phyloP scores from a whole-genome alignment of 345 rosid genomes.

The Clausena lansium region DNA sequence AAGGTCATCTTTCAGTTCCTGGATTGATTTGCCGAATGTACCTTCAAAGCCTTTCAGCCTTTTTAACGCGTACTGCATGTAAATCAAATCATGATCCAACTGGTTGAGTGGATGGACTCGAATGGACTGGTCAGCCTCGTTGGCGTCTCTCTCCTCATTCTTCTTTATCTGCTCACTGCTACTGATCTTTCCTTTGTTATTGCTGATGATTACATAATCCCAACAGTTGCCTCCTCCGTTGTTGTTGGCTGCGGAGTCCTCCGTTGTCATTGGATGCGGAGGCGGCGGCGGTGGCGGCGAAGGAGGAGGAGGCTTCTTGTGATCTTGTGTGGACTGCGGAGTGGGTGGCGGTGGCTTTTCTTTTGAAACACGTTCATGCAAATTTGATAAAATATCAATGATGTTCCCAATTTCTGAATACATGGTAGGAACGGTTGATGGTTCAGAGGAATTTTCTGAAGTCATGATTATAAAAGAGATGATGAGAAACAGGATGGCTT shows the following conservation, averaged over 20 bases:
- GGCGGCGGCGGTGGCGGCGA: no score
- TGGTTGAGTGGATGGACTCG: neutral
- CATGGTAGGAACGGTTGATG: neutral
- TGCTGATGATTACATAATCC: neutral
- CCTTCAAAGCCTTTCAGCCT: neutral
- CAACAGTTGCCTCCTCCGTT: neutral
- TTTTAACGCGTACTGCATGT: neutral
- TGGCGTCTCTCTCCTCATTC: neutral
- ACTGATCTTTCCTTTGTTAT: neutral
- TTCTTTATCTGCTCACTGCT: neutral
- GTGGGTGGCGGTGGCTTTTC: neutral
- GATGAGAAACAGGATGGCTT: neutral
- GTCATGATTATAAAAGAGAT: neutral
- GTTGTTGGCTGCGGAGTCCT: neutral
- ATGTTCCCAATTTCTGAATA: neutral
- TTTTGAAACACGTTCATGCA: neutral
- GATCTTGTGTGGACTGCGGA: no score
- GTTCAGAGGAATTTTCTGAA: neutral
- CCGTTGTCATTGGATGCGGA: neutral
- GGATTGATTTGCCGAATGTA: neutral
- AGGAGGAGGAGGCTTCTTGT: no score
- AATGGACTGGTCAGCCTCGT: neutral
- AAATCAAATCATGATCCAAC: neutral
- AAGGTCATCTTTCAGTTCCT: neutral
- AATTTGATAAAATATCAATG: neutral